Evolutionary conservation across 768 basidiomycete genomes (phyloP).

Genomic region (Cystofilobasidium capitatum): DNA sequence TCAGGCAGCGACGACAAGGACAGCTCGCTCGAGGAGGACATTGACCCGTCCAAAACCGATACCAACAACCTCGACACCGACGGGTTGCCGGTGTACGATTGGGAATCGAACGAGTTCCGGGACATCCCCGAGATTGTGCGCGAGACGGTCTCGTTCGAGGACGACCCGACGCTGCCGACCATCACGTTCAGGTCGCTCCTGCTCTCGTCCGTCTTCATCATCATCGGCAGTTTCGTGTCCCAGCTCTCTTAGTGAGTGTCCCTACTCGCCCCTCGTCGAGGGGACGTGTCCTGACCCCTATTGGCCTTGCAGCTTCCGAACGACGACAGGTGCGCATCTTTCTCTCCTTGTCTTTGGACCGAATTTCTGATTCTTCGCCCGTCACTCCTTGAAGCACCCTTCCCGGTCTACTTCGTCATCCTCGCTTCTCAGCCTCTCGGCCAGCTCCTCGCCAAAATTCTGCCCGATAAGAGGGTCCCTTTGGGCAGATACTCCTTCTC

Average conservation of each 20-base stretch:
- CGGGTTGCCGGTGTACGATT: neutral
- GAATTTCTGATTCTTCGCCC: neutral
- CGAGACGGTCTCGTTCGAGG: neutral
- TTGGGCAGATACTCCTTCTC: neutral
- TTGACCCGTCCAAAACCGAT: too few relatives aligned
- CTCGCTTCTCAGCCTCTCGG: neutral
- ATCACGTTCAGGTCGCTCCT: neutral
- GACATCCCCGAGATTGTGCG: conserved; percentile 3
- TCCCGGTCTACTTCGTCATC: neutral
- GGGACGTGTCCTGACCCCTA: neutral
- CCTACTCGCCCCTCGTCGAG: neutral
- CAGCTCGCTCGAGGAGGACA: too few relatives aligned
- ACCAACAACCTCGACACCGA: neutral
- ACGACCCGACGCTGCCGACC: neutral
- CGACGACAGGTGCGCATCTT: neutral
- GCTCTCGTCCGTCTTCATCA: neutral
- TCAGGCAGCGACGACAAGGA: too few relatives aligned
- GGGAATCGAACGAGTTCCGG: neutral
- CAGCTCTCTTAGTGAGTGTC: neutral
- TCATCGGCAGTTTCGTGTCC: neutral
- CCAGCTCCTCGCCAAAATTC: neutral
- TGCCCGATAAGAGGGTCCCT: neutral
- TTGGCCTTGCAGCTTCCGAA: neutral
- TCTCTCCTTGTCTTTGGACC: neutral
- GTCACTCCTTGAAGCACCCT: neutral